Base-by-base conservation (phyloP, 1,284 basidiomycete species). In the Melampsora larici-populina region DNA sequence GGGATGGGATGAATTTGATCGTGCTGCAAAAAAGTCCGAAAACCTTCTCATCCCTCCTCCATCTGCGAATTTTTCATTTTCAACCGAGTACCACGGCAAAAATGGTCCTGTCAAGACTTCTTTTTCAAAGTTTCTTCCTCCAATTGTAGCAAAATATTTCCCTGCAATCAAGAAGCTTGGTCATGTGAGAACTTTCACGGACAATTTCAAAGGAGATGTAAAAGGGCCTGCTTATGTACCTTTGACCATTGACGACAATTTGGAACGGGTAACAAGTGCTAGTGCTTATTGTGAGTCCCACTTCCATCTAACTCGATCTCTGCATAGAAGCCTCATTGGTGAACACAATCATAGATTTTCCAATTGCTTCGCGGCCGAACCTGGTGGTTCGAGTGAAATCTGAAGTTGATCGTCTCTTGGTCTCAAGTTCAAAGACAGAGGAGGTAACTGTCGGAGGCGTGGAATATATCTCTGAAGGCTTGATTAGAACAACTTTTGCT, bases 401-500 rank as follows among this genome's bases (percentile, higher is more conserved):
- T 6, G 64, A 68, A 15, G 73, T 75, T 29, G 40, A 68, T 55
- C 65, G 66, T 21, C 73, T 75, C 49, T 66, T 75, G 7, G 55
- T 40, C 29, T 66, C 65, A 24, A 68, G 67, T 13, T 24, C 33
- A 7, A 64, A 58, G 1, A 64, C 31, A n/a, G 18, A 58, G 55
- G 11, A 49, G 3, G 26, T 75, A 15, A 29, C 51, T 36, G 48
- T 75, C 13, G n/a, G 43, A 7, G 73, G 64, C 26, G 73, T 75
- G 6, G 64, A 68, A 58, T 75, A 75, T 24, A 49, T 51, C 33
- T 55, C 33, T 21, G 18, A 29, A 11, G 65, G 73, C 51, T 29
- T 29, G 9, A 33, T 68, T 1, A 66, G 21, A n/a, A 62, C 66
- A 8, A 77, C 79, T 26, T 79, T 78, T 36, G 81, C 79, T 21